Conservation (phyloP, 805 yeast genomes). For the Nakazawaea peltata region DNA sequence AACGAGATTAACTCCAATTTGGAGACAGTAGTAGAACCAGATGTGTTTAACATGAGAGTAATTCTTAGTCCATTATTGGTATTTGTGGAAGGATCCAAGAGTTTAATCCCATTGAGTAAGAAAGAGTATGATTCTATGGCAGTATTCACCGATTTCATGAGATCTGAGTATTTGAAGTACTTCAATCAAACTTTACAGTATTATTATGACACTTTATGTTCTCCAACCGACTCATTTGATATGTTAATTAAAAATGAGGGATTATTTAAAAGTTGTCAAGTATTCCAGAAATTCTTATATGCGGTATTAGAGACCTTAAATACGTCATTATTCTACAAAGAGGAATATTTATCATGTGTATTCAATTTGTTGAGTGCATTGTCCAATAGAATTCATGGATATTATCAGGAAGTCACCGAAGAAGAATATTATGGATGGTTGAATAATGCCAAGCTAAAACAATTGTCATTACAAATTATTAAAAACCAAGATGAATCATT, state of each 20-base stretch:
- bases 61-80: conserved; percentile 66
- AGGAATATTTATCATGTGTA: conserved; percentile 41
- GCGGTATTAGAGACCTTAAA: conserved; percentile 33
- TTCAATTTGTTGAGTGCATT: conserved; percentile 32
- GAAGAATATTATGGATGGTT: conserved; percentile 23
- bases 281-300: conserved; percentile 37
- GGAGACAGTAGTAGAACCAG: conserved; percentile 59
- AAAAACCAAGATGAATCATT: conserved; percentile 11
- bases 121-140: conserved; percentile 12
- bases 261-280: conserved; percentile 29
- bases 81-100: conserved; percentile 53
- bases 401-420: conserved; percentile 18
- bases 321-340: conserved; percentile 51
- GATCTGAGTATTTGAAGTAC: conserved; percentile 51
- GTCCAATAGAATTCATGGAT: conserved; percentile 25
- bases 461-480: conserved; percentile 24
- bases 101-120: conserved; percentile 26
- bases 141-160: conserved; percentile 63
- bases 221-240: conserved; percentile 27
- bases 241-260: conserved; percentile 17
- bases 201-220: conserved; percentile 42
- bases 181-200: conserved; percentile 47
- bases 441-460: conserved; percentile 21
- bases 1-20: conserved; percentile 47
- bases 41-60: conserved; percentile 72